Percentiles rank a stretch among this genome's conserved stretches.
Evolutionary conservation across 2,329 filamentous ascomycete genomes (phyloP).

Genomic region (Westerdykella aurantiaca): DNA sequence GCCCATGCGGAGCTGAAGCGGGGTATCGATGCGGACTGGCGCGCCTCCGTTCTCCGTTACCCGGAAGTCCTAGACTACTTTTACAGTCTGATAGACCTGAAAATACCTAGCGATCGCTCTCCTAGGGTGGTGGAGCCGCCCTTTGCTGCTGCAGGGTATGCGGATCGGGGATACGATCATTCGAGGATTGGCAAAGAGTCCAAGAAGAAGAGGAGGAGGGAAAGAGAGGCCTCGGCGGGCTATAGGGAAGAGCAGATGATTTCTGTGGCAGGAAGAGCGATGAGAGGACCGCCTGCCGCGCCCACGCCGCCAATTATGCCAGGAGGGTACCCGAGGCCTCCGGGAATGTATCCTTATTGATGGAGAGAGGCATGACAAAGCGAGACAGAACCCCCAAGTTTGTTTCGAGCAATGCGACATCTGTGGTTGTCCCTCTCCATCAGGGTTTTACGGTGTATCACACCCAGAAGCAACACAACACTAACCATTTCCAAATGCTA

Average conservation of each 20-base stretch:
- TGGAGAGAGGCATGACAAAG: background rate
- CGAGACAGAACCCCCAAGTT: no score
- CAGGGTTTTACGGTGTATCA: no score
- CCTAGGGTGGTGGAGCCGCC: slow-evolving; percentile 36
- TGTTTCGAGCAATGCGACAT: no score
- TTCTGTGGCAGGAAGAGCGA: slow-evolving; percentile 16
- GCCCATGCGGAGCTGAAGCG: slow-evolving; percentile 63
- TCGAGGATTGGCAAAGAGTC: slow-evolving; percentile 20
- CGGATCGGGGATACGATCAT: slow-evolving; percentile 30
- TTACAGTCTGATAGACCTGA: slow-evolving; percentile 63
- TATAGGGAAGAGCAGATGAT: slow-evolving; percentile 16
- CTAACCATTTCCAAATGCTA: no score
- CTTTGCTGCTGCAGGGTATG: slow-evolving; percentile 35
- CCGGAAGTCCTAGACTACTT: slow-evolving; percentile 78
- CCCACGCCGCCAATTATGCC: slow-evolving; percentile 32
- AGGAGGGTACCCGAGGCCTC: slow-evolving; percentile 21
- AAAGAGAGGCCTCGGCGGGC: slow-evolving; percentile 22
- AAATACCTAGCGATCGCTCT: slow-evolving; percentile 53
- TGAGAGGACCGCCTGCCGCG: slow-evolving; percentile 29
- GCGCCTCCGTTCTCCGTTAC: slow-evolving; percentile 66
- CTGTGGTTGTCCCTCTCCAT: no score
- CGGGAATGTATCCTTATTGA: slow-evolving; percentile 18
- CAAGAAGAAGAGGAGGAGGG: slow-evolving; percentile 32
- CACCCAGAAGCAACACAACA: no score
- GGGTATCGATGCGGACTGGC: slow-evolving; percentile 75